A percentile compares a stretch with the other conserved stretches of the same genome.
Evolutionary conservation across 2,329 filamentous ascomycete genomes (phyloP).

Genomic region (Ceratocystis variospora): DNA sequence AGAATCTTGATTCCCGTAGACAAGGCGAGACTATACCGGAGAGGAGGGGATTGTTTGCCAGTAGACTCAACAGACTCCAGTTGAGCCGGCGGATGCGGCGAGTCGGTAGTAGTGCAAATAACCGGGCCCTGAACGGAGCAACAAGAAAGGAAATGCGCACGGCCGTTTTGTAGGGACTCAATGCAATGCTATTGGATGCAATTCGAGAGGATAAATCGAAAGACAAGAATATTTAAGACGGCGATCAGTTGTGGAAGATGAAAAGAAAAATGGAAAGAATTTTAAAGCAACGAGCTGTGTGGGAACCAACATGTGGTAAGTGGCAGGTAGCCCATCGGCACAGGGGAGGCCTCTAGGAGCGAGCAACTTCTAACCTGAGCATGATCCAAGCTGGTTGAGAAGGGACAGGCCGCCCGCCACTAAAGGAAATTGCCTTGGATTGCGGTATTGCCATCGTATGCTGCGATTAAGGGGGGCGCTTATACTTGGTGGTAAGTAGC

Average conservation of each 20-base stretch:
- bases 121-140: background rate
- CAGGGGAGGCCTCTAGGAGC: background rate
- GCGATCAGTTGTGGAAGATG: background rate
- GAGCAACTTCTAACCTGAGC: background rate
- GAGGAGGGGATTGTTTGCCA: background rate
- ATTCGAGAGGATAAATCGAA: background rate
- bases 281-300: background rate
- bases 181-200: background rate
- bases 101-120: background rate
- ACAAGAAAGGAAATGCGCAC: background rate
- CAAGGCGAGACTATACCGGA: background rate
- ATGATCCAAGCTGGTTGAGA: background rate
- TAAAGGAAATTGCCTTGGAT: background rate
- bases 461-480: background rate
- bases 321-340: background rate
- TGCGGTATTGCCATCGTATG: background rate
- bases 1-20: background rate
- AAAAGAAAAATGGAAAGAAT: conserved; percentile 1
- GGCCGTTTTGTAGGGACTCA: background rate
- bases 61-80: background rate
- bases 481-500: background rate
- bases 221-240: background rate
- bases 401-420: background rate
- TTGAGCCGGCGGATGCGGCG: background rate
- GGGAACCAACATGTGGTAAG: background rate